Conservation (phyloP, 208 protist species). For the Acanthamoeba healyi region DNA sequence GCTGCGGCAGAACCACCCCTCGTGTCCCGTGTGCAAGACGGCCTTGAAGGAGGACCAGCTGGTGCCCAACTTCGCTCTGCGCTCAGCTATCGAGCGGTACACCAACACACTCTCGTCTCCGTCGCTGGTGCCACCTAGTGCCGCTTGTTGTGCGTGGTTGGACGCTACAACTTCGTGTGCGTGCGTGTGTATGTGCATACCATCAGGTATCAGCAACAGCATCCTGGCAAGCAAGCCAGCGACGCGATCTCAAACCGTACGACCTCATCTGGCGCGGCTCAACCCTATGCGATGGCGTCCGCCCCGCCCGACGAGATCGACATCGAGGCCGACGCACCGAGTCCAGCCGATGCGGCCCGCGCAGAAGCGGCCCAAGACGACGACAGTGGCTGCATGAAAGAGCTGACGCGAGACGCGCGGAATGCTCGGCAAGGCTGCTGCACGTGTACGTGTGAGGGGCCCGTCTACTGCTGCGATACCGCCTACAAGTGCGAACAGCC, state of each 20-base stretch:
- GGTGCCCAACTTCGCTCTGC: conserved; percentile 34
- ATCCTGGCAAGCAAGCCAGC: no score
- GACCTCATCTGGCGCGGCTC: no score
- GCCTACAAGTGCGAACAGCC: not conserved
- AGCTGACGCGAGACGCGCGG: not conserved
- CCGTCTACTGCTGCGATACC: conserved; percentile 2
- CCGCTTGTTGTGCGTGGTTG: not conserved
- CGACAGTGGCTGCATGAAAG: not conserved
- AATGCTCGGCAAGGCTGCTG: not conserved
- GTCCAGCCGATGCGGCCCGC: not conserved
- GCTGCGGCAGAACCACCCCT: conserved; percentile 57
- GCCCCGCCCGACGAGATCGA: not conserved
- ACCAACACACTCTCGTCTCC: not conserved
- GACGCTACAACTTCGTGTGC: no score
- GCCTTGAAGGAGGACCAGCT: not conserved
- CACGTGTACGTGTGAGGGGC: not conserved
- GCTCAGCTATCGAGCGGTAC: conserved; percentile 37
- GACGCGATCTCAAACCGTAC: no score
- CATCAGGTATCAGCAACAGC: not conserved
- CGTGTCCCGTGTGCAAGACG: conserved; percentile 25
- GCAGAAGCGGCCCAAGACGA: not conserved
- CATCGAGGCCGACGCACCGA: not conserved
- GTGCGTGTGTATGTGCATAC: no score
- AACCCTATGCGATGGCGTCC: not conserved
- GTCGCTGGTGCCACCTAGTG: not conserved